These are phyloP conservation scores for Yarrowia keelungensis DNA, from an alignment of 805 yeast species.

Conservation along the genomic window DNA sequence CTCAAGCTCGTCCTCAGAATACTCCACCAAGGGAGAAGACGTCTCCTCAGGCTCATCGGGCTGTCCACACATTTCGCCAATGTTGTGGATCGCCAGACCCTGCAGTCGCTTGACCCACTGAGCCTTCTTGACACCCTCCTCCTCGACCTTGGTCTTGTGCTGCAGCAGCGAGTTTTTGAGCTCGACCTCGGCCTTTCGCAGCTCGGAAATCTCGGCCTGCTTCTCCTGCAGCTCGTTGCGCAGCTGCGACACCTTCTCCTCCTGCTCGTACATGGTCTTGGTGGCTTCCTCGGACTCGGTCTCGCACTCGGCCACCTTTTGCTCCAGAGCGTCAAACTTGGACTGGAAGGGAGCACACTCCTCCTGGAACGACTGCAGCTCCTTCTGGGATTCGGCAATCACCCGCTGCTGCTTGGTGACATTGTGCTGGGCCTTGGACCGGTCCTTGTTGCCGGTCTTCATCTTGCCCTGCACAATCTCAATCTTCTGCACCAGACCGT, in stretches of 20 bases:
- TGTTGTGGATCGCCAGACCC: constrained; percentile 35
- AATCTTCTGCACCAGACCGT: constrained; percentile 70
- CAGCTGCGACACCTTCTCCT: constrained; percentile 47
- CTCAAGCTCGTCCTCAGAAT: constrained; percentile 60
- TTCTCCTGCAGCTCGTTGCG: constrained; percentile 55
- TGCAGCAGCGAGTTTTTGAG: constrained; percentile 68
- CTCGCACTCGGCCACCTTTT: constrained; percentile 41
- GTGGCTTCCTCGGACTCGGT: constrained; percentile 41
- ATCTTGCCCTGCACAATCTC: constrained; percentile 65
- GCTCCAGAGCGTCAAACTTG: constrained; percentile 42
- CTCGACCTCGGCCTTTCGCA: constrained; percentile 72
- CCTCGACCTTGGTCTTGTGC: constrained; percentile 54
- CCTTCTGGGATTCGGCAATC: constrained; percentile 57
- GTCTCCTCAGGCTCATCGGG: constrained; percentile 40
- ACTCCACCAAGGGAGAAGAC: constrained; percentile 50
- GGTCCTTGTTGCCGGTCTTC: constrained; percentile 61
- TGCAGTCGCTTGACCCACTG: constrained; percentile 39
- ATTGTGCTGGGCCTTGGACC: constrained; percentile 70
- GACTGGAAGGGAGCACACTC: constrained; percentile 54
- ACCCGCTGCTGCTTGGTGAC: constrained; percentile 61
- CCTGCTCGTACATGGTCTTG: constrained; percentile 44
- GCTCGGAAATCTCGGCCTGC: constrained; percentile 58
- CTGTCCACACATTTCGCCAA: constrained; percentile 34
- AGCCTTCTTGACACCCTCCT: constrained; percentile 47
- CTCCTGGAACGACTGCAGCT: constrained; percentile 54